These are phyloP conservation scores for Silene noctiflora DNA, from an alignment of 179 eudicot genomes.

Conservation along the genomic window DNA sequence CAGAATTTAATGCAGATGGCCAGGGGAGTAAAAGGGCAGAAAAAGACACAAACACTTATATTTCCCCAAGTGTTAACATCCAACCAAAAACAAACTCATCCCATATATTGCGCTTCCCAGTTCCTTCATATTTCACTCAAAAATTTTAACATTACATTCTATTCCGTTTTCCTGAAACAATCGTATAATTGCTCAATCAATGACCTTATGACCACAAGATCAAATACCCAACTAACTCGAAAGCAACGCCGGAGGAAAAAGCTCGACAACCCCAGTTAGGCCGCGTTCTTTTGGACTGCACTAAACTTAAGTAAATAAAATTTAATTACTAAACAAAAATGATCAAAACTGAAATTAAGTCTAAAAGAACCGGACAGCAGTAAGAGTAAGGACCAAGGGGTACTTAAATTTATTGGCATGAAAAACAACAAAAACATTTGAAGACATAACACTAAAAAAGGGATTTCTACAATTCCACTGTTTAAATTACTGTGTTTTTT, in stretches of 20 bases:
- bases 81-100: constrained; percentile 8
- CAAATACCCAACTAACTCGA: no score
- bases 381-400: no score
- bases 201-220: no score
- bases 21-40: constrained; percentile 11
- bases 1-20: constrained; percentile 26
- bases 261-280: no score
- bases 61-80: neutral
- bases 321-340: no score
- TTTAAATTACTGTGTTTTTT: neutral
- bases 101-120: constrained; percentile 5
- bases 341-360: neutral
- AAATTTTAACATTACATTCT: neutral
- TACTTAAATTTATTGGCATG: constrained; percentile 11
- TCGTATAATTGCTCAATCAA: no score
- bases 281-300: no score
- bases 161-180: no score
- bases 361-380: constrained; percentile 24
- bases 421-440: constrained; percentile 36
- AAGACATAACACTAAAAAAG: constrained; percentile 23
- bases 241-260: no score
- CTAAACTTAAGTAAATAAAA: no score
- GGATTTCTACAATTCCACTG: constrained; percentile 4
- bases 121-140: constrained; percentile 11
- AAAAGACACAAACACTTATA: neutral